phyloP scores from a whole-genome alignment of 169 alveolate genomes.

The Eimeria necatrix region DNA sequence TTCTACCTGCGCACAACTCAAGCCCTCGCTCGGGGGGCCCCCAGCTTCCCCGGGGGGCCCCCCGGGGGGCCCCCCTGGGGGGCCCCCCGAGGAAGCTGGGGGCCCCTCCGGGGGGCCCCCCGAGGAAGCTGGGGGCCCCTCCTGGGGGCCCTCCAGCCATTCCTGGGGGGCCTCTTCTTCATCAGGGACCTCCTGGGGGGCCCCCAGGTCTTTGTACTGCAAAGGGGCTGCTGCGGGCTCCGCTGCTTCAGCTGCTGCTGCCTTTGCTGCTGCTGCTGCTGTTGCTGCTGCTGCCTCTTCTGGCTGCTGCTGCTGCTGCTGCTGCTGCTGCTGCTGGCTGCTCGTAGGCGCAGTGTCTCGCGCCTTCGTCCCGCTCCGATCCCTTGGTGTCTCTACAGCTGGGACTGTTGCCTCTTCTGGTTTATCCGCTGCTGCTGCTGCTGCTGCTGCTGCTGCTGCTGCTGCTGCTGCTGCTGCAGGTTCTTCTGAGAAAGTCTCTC shows the following conservation, averaged over 20 bases:
- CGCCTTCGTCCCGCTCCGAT: background rate
- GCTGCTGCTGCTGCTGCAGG: too few relatives aligned
- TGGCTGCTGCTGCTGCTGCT: slow-evolving; percentile 26
- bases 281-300: background rate
- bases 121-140: too few relatives aligned
- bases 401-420: background rate
- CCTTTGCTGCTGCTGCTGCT: background rate
- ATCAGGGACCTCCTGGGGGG: slow-evolving; percentile 5
- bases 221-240: background rate
- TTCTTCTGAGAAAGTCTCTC: background rate
- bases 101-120: background rate
- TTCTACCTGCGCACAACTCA: too few relatives aligned
- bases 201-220: too few relatives aligned
- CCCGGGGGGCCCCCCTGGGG: too few relatives aligned
- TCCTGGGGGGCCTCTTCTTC: background rate
- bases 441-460: too few relatives aligned
- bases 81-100: too few relatives aligned
- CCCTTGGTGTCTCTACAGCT: background rate
- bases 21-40: too few relatives aligned
- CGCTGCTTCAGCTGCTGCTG: background rate
- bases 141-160: background rate
- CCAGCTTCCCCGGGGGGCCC: background rate
- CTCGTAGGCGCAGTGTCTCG: too few relatives aligned
- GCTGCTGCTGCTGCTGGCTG: background rate
- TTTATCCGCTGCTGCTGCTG: slow-evolving; percentile 1